Conservation (phyloP, 2,329 filamentous ascomycete genomes). For the Myriosclerotinia curreyana region DNA sequence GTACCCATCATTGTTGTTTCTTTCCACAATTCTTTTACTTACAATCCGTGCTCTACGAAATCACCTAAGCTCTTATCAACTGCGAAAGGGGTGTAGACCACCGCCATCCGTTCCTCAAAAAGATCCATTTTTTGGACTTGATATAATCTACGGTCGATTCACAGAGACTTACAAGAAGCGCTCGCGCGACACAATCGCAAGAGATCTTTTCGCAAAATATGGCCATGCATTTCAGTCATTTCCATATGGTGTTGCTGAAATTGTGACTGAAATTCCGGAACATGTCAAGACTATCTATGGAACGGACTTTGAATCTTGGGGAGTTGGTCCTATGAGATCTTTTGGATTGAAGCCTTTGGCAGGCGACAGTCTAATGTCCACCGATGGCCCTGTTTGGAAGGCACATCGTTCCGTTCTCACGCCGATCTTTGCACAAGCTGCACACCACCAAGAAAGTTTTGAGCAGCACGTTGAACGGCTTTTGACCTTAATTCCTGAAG, state of each 20-base stretch:
- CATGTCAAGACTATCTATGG: slow-evolving; percentile 21
- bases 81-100: neutral
- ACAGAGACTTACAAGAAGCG: slow-evolving; percentile 7
- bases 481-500: slow-evolving; percentile 6
- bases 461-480: slow-evolving; percentile 1
- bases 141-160: slow-evolving; percentile 28
- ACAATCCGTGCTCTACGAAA: too few relatives aligned
- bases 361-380: neutral
- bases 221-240: slow-evolving; percentile 14
- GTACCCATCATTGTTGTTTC: too few relatives aligned
- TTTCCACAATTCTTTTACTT: too few relatives aligned
- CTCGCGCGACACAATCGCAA: slow-evolving; percentile 4
- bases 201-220: slow-evolving; percentile 1
- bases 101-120: slow-evolving; percentile 4
- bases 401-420: slow-evolving; percentile 9
- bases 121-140: slow-evolving; percentile 4
- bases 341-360: slow-evolving; percentile 38
- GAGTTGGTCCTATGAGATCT: slow-evolving; percentile 46
- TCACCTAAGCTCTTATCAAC: neutral
- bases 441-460: neutral
- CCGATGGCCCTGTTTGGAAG: slow-evolving; percentile 13
- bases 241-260: neutral
- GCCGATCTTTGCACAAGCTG: neutral
- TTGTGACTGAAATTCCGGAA: slow-evolving; percentile 25
- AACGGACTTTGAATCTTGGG: slow-evolving; percentile 40